These are phyloP conservation scores for Candida qinlingensis DNA, from an alignment of 805 yeast genomes.

Conservation along the genomic window DNA sequence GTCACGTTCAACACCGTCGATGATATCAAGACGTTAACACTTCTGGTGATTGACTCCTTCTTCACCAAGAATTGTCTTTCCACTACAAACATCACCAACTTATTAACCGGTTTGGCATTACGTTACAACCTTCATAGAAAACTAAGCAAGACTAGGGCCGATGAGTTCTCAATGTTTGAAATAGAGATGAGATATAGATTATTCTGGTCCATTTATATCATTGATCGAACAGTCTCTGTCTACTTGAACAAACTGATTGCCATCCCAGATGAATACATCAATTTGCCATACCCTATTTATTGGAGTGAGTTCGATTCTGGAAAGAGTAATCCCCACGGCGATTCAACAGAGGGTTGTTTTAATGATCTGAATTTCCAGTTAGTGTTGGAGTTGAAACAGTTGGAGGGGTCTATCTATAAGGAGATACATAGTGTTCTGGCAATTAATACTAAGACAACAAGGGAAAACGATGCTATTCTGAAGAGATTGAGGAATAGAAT, in stretches of 20 bases:
- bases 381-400: constrained; percentile 40
- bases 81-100: constrained; percentile 48
- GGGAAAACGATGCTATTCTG: constrained; percentile 9
- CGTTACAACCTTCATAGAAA: constrained; percentile 42
- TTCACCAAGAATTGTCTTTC: constrained; percentile 49
- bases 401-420: constrained; percentile 44
- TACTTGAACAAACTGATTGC: constrained; percentile 49
- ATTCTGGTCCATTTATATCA: constrained; percentile 45
- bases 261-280: constrained; percentile 46
- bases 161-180: constrained; percentile 21
- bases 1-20: constrained; percentile 36
- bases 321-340: background rate
- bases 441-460: constrained; percentile 21
- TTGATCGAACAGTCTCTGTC: constrained; percentile 45
- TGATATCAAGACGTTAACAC: constrained; percentile 37
- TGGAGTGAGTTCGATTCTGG: constrained; percentile 23
- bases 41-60: constrained; percentile 49
- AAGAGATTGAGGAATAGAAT: constrained; percentile 18
- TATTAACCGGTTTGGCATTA: constrained; percentile 40
- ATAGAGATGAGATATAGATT: constrained; percentile 38
- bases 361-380: constrained; percentile 33
- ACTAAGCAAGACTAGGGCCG: constrained; percentile 20
- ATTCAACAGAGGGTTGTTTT: constrained; percentile 17
- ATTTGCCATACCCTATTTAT: constrained; percentile 39
- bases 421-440: constrained; percentile 43